These are phyloP conservation scores for Talaromyces funiculosus DNA, from an alignment of 2,329 filamentous ascomycete species.

Conservation along the genomic window DNA sequence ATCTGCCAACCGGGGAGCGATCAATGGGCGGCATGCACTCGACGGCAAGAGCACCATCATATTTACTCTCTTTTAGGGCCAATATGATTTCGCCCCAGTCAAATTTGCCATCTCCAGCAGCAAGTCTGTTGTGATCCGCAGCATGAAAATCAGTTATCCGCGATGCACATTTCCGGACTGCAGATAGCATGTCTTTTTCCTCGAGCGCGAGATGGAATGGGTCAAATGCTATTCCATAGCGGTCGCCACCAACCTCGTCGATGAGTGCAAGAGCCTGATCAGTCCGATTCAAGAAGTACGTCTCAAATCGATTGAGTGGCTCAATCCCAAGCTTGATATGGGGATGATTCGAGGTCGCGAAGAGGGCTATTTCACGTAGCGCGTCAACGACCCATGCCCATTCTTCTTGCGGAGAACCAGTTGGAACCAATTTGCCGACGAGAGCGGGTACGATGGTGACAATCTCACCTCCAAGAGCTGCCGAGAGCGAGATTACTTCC, in stretches of 20 bases:
- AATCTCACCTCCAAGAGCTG: conserved; percentile 5
- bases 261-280: conserved; percentile 9
- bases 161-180: not conserved
- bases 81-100: conserved; percentile 1
- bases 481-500: conserved; percentile 3
- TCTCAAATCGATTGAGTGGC: conserved; percentile 11
- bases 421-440: conserved; percentile 7
- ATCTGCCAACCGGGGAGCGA: conserved; percentile 6
- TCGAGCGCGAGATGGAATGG: conserved; percentile 9
- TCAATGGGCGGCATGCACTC: conserved; percentile 10
- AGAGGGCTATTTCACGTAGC: conserved; percentile 5
- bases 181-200: conserved; percentile 8
- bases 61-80: not conserved
- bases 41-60: conserved; percentile 4
- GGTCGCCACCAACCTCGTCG: not conserved
- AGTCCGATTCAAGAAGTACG: conserved; percentile 7
- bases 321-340: conserved; percentile 6
- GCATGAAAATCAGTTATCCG: conserved; percentile 9
- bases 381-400: conserved; percentile 8
- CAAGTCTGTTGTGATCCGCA: conserved; percentile 9
- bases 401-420: not conserved
- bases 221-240: conserved; percentile 8
- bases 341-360: not conserved
- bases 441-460: conserved; percentile 5
- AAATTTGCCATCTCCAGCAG: conserved; percentile 9